These are phyloP conservation scores for Moniliella sp. DNA, from an alignment of 1,284 basidiomycete genomes.

Conservation along the genomic window DNA sequence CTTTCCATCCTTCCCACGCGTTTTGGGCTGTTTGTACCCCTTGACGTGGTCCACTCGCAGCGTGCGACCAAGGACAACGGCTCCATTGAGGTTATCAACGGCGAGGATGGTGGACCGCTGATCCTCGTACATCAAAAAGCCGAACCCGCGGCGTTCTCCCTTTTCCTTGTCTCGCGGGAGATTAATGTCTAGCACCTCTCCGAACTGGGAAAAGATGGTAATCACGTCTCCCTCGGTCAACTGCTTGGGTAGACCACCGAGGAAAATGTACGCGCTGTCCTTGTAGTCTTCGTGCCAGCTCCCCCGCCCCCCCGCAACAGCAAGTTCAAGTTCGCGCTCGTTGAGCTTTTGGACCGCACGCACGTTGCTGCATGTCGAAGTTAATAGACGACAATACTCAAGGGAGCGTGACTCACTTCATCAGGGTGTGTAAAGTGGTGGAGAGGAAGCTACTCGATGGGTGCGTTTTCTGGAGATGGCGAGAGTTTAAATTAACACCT, in stretches of 20 bases:
- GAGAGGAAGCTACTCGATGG: no score
- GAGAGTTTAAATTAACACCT: no score
- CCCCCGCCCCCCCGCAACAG: background rate
- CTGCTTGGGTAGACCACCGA: slow-evolving; percentile 41
- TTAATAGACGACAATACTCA: no score
- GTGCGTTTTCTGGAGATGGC: no score
- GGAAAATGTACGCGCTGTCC: slow-evolving; percentile 79
- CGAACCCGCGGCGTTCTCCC: slow-evolving; percentile 67
- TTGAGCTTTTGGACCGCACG: background rate
- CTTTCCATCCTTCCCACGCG: slow-evolving; percentile 58
- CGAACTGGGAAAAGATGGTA: slow-evolving; percentile 89
- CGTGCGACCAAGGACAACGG: slow-evolving; percentile 61
- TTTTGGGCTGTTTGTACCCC: slow-evolving; percentile 64
- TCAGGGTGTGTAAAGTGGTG: no score
- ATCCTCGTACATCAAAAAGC: slow-evolving; percentile 95
- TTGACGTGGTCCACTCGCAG: slow-evolving; percentile 77
- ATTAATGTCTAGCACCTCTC: slow-evolving; percentile 82
- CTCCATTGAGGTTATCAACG: slow-evolving; percentile 93
- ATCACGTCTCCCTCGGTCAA: slow-evolving; percentile 94
- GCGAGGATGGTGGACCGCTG: slow-evolving; percentile 84
- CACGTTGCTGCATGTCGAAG: background rate
- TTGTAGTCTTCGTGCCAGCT: slow-evolving; percentile 88
- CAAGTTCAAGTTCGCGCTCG: background rate
- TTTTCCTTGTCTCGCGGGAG: slow-evolving; percentile 42
- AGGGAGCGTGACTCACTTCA: no score